Base-by-base conservation (phyloP, 1,284 basidiomycete species). In the Microbotryomycetes sp. region DNA sequence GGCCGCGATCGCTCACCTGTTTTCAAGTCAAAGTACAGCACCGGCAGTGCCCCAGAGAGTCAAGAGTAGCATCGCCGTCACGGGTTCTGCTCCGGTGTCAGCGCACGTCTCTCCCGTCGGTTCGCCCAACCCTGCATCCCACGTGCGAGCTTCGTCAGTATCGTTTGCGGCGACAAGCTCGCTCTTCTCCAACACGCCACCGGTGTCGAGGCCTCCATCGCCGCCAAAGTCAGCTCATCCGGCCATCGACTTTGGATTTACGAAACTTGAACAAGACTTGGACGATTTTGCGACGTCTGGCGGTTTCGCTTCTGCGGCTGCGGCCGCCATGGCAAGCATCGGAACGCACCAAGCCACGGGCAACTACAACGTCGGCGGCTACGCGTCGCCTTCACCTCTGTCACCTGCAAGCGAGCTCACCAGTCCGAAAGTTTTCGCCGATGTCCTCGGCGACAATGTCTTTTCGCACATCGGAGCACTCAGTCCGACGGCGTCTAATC, bases 291-390 rank as follows among this genome's bases (percentile, higher is more conserved):
- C 60, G 3, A 61, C 60, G 13, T 31, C 45, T 3, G 62, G 67
- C 46, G 64, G 64, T 0, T 68, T 68, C 51, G 67, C 67, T 2
- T 60, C 59, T 4, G 67, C 67, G 2, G 67, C 67, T 3, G 67
- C 67, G 0, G 65, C 65, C 1, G 65, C 67, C 5, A 68, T 68
- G 60, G 62, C 67, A 4, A 57, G 53, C 24, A 64, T 68, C 26
- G 60, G 57, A 4, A 58, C 66, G 1, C 24, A 29, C 24, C 16
- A 18, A 28, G 23, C 18, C 28, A 48, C 27, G 48, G 45, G 4
- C 60, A 63, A 56, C 13, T 67, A 61, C 48, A 59, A 59, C 11
- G 56, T 62, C 0, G 64, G 64, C 27, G 64, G 66, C 1, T 68
- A 68, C 53, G 60, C 27, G 13, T 52, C 50, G 15, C 56, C 50